These are phyloP conservation scores for Penium margaritaceum DNA, from an alignment of 139 green algal species.

Conservation along the genomic window DNA sequence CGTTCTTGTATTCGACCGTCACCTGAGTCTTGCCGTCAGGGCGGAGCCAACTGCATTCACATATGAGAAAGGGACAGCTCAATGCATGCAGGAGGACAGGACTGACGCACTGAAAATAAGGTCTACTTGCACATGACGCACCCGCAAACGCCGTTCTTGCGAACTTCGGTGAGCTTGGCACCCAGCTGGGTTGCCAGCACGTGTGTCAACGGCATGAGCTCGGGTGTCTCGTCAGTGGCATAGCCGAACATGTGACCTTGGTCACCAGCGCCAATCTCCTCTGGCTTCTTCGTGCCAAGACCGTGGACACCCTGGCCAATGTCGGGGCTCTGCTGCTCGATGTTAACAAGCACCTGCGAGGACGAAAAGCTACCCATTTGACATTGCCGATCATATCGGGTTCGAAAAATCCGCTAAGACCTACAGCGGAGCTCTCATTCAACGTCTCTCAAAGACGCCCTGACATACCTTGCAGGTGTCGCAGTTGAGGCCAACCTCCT, in stretches of 20 bases:
- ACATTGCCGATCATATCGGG: too few species aligned
- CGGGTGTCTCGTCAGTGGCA: constrained; percentile 93
- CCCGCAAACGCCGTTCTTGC: constrained; percentile 50
- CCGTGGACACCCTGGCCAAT: constrained; percentile 97
- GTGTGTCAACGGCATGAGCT: constrained; percentile 99
- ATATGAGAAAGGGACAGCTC: too few species aligned
- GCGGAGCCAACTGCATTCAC: constrained; percentile 77
- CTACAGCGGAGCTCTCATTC: not conserved
- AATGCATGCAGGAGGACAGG: too few species aligned
- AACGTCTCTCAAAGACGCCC: too few species aligned
- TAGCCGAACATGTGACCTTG: constrained; percentile 99
- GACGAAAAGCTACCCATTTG: too few species aligned
- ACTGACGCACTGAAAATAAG: not conserved
- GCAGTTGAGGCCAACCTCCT: constrained; percentile 83
- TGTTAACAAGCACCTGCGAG: constrained; percentile 77
- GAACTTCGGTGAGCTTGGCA: constrained; percentile 59
- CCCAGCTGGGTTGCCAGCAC: constrained; percentile 92
- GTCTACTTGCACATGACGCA: not conserved
- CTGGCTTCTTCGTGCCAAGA: constrained; percentile 95
- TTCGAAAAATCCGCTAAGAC: not conserved
- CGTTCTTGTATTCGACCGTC: constrained; percentile 96
- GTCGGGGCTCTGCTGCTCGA: constrained; percentile 97
- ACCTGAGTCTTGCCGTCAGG: constrained; percentile 99
- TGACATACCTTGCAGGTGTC: constrained; percentile 89
- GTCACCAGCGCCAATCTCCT: constrained; percentile 96